Base-by-base conservation (phyloP, 495 filamentous ascomycete species). In the Neurospora sp. region DNA sequence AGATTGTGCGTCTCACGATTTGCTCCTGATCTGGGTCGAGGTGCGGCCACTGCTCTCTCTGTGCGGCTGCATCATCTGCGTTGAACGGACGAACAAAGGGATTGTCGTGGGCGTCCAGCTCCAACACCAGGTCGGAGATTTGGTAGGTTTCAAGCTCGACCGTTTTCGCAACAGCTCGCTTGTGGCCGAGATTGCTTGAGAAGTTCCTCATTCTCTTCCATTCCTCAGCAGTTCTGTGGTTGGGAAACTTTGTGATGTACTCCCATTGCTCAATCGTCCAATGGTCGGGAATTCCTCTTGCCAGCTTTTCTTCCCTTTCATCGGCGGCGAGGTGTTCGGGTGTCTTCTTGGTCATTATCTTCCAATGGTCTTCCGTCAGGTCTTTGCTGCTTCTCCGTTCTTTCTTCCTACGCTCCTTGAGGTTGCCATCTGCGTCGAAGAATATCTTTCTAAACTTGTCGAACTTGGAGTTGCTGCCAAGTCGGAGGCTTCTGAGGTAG, bases 101-200 rank as follows among this genome's bases (percentile, higher is more conserved):
- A 22, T 38, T 75, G 10, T 74, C 41, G 39, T 75, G 75, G 45
- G 76, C 76, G 70, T 81, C 78, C 61, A 82, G 77, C 18, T 80
- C 74, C 18, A 82, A 18, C 4, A 82, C 20, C 38, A 81, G 41
- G 0, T 65, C 3, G 1, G 78, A 73, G 27, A 73, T 69, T 0
- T 77, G 59, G 68, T 75, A 78, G 9, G 53, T 70, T 16, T 31
- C 47, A 9, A 61, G 40, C 2, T 71, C 38, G 7, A 59, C 16
- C 16, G 27, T 18, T 71, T 71, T 71, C 22, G 39, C 40, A 31
- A 31, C 16, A n/a, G 44, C 42, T 68, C 41, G 38, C 2, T 35
- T 59, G 70, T 31, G n/a, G 27, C 31, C 70, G 9, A 20, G 70
- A 37, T 35, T 65, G 3, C 53, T 65, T 3, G 53, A 65, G 53